Base-by-base conservation (phyloP, 83 land plant genomes). In the Larix sibirica region DNA sequence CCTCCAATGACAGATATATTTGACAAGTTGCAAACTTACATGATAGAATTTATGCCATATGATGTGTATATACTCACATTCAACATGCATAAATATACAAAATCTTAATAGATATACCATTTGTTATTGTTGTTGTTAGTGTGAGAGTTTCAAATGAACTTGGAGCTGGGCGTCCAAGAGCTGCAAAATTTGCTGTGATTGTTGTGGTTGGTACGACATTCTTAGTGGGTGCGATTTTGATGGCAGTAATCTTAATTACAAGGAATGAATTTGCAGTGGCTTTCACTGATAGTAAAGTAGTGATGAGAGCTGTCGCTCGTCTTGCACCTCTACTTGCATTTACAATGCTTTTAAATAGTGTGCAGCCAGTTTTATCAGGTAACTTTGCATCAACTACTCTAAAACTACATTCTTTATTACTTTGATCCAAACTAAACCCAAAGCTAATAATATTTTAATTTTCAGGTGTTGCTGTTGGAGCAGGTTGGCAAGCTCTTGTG, bases 111-210 rank as follows among this genome's bases (percentile, higher is more conserved):
- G 76, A 23, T 40, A 18, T 71, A 6, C 3, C 6, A 5, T 70
- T 17, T 33, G 18, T 38, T 44, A 44, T 44, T 60, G 26, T 74
- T 17, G 75, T 28, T 38, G 2, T 6, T 80, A 89, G 94, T 89
- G 94, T 91, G 82, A 89, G 94, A 81, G 86, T 91, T n/a, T 91
- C 94, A 26, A 91, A 91, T 82, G 94, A 91, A 62, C 94, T 91
- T 66, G 94, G 91, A 40, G 91, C 88, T 10, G 91, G 90, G 26
- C 85, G 84, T 47, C 82, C 88, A 33, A 61, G 83, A 62, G 85
- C 85, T 9, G 94, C 91, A 18, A 89, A 89, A 70, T 86, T 89
- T 28, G 56, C 94, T 0, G 84, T 91, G 21, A 2, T 82, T 0
- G 90, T 91, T 65, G 91, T 87, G 54, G 83, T 84, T 2, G 17